Base-by-base conservation (phyloP, 768 basidiomycete species). In the Mrakia gelida region DNA sequence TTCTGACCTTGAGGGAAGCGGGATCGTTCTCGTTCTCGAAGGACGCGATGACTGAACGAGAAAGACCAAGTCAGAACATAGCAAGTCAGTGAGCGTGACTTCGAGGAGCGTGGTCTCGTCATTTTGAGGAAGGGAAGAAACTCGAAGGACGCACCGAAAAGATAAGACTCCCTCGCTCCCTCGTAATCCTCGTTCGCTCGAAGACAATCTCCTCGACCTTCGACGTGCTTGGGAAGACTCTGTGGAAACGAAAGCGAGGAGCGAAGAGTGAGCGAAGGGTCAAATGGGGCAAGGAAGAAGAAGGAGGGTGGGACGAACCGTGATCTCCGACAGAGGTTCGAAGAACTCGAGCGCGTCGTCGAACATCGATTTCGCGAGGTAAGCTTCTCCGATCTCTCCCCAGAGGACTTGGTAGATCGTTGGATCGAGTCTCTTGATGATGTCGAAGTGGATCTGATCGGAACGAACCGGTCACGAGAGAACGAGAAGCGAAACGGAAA, bases 111-210 rank as follows among this genome's bases (percentile, higher is more conserved):
- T 43, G 6, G 41, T 43, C 41, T 43, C 6, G 41, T 43, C 6
- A 11, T 11, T 11, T 11, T 43, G 5, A 43, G 41, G 11, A 43
- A 43, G 41, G 6, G 41, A 80, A 63, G 49, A 38, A 61, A n/a
- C 32, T 41, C 28, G 7, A 34, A 34, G 5, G 23, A 83, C 88
- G 34, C 73, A 93, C 94, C 89, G 82, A 91, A 90, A 85, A 92
- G 89, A 81, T 96, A 92, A 13, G 94, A 90, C 79, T 94, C 91
- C 0, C 90, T 89, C 0, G 95, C 93, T 61, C 92, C 91, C 49
- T 88, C 88, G 73, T 91, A 84, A 72, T 93, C 90, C 49, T 91
- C 91, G 38, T 91, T 84, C 23, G 73, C 72, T 28, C 73, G 45
- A 49, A 78, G 59, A 65, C 77, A 78, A 73, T 78, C 77, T 10